A percentile compares a stretch with the other conserved stretches of the same genome.
Conservation (phyloP, 2,329 filamentous ascomycete genomes). For the Cladophialophora bantiana region DNA sequence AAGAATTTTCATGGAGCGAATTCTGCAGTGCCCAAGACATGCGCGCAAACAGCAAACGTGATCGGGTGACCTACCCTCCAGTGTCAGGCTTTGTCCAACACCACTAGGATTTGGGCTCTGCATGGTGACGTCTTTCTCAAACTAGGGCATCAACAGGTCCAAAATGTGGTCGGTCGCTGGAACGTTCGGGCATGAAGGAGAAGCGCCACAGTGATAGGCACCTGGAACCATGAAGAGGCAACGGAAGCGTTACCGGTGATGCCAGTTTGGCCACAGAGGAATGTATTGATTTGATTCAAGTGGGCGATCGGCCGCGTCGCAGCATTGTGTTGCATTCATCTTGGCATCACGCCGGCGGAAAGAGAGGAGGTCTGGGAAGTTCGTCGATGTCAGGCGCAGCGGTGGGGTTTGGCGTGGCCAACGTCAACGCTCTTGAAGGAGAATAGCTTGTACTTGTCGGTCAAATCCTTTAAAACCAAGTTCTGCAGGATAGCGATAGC, state of each 20-base stretch:
- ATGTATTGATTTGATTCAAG: not conserved
- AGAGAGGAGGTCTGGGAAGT: not conserved
- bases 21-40: no score
- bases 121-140: not conserved
- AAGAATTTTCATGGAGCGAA: no score
- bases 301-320: not conserved
- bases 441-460: not conserved
- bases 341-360: not conserved
- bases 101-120: not conserved
- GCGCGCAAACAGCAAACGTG: no score
- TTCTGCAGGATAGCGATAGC: constrained; percentile 7
- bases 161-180: not conserved
- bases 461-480: not conserved
- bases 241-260: not conserved
- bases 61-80: no score
- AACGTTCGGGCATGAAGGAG: not conserved
- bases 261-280: not conserved
- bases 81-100: no score
- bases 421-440: not conserved
- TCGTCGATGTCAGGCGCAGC: not conserved
- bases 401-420: not conserved
- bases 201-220: not conserved
- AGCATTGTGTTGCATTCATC: not conserved
- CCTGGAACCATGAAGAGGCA: not conserved
- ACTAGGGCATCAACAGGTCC: not conserved